A percentile compares a stretch with the other conserved stretches of the same genome.
Evolutionary conservation across 352 stramenopile genomes (phyloP).

Genomic region (Thalassiosira livingstoniorum): DNA sequence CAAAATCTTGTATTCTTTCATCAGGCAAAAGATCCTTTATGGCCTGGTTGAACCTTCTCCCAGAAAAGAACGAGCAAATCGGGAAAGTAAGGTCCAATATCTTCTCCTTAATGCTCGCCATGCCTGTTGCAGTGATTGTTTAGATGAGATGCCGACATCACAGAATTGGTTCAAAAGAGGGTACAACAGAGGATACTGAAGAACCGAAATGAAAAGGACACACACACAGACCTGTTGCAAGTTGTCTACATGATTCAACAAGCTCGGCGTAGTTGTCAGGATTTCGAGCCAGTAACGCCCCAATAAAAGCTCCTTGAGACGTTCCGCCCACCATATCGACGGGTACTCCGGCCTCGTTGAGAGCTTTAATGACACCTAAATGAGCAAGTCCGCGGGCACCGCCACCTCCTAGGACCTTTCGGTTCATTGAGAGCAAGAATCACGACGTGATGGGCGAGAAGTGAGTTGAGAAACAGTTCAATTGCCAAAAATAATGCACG

Average conservation of each 20-base stretch:
- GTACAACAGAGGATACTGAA: too few relatives aligned
- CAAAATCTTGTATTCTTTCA: constrained; percentile 83
- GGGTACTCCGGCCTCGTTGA: constrained; percentile 90
- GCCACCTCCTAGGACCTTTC: constrained; percentile 93
- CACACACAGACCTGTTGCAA: too few relatives aligned
- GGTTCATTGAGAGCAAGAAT: too few relatives aligned
- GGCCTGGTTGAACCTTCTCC: constrained; percentile 54
- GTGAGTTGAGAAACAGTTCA: too few relatives aligned
- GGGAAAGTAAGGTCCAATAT: constrained; percentile 67
- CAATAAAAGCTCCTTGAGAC: constrained; percentile 77
- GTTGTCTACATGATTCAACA: constrained; percentile 31
- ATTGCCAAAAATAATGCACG: too few relatives aligned
- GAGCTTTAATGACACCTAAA: constrained; percentile 91
- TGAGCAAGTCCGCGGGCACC: constrained; percentile 93
- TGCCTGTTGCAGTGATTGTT: constrained; percentile 25
- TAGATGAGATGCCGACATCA: neutral
- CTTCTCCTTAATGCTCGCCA: constrained; percentile 61
- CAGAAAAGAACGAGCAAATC: constrained; percentile 60
- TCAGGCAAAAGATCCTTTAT: constrained; percentile 24
- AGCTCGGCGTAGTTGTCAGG: constrained; percentile 60
- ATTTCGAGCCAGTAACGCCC: constrained; percentile 56
- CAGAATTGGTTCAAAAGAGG: neutral
- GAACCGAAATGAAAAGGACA: neutral
- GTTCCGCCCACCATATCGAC: constrained; percentile 95
- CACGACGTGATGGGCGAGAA: too few relatives aligned